phyloP scores from a whole-genome alignment of 2,329 filamentous ascomycete species.

The Fusarium chuoi region DNA sequence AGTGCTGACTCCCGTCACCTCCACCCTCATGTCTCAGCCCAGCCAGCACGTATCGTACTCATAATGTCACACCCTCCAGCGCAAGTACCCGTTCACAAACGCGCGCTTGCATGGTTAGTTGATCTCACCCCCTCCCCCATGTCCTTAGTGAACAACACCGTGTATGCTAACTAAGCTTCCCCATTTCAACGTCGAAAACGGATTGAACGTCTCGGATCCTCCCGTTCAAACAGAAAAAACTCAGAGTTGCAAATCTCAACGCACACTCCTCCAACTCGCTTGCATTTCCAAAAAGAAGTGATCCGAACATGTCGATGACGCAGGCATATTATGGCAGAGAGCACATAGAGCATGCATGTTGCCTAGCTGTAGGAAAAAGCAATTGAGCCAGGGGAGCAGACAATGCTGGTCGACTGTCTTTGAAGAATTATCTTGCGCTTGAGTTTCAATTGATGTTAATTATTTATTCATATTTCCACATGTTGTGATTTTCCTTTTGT shows the following conservation, averaged over 20 bases:
- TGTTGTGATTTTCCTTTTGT: background rate
- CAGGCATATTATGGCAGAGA: background rate
- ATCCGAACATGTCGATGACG: background rate
- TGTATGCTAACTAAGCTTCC: background rate
- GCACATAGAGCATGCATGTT: background rate
- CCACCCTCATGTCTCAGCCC: background rate
- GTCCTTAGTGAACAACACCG: too few species aligned
- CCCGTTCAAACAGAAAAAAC: background rate
- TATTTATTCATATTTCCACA: rapidly evolving
- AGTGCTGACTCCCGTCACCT: background rate
- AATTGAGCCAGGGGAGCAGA: background rate
- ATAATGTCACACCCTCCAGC: background rate
- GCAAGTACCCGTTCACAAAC: background rate
- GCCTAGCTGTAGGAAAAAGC: background rate
- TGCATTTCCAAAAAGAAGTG: background rate
- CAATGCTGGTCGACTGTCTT: background rate
- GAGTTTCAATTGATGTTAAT: background rate
- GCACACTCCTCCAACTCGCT: rapidly evolving
- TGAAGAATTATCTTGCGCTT: background rate
- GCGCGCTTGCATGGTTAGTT: background rate
- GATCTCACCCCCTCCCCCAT: background rate
- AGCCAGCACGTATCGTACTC: background rate
- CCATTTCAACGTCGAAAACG: background rate
- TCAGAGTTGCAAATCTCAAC: background rate
- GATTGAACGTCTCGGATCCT: background rate